Evolutionary conservation across 2,329 filamentous ascomycete genomes (phyloP).

Genomic region (Cyclaneusma minus): DNA sequence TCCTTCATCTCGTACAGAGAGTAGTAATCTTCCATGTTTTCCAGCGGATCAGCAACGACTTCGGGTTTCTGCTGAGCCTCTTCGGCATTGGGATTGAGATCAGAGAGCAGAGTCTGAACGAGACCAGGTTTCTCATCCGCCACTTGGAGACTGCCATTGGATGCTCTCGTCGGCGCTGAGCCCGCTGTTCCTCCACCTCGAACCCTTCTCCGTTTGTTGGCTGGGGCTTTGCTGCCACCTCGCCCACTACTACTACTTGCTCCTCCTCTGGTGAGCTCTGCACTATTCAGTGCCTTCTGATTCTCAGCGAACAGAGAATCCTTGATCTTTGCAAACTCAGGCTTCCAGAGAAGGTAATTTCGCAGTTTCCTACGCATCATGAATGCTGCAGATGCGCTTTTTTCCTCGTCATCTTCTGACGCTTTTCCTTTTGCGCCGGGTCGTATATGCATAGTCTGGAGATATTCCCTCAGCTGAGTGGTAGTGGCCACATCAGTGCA

Average conservation of each 20-base stretch:
- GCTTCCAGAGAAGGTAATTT: constrained; percentile 82
- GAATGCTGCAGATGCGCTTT: constrained; percentile 58
- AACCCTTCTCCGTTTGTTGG: constrained; percentile 74
- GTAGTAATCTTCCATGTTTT: constrained; percentile 86
- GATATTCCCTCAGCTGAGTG: constrained; percentile 75
- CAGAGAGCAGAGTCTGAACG: constrained; percentile 67
- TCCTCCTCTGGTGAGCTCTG: constrained; percentile 37
- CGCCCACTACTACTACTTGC: constrained; percentile 23
- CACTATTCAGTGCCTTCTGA: constrained; percentile 57
- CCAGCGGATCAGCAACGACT: constrained; percentile 61
- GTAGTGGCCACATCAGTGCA: constrained; percentile 78
- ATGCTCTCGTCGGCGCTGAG: constrained; percentile 42
- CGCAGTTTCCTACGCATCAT: constrained; percentile 85
- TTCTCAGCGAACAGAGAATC: constrained; percentile 65
- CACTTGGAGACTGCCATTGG: constrained; percentile 59
- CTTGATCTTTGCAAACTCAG: constrained; percentile 74
- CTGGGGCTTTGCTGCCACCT: constrained; percentile 47
- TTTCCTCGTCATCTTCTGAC: constrained; percentile 33
- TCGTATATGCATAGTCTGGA: constrained; percentile 76
- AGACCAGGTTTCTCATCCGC: constrained; percentile 73
- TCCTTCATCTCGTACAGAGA: constrained; percentile 85
- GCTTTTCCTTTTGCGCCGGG: constrained; percentile 27
- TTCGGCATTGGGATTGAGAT: constrained; percentile 65
- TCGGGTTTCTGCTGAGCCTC: constrained; percentile 66
- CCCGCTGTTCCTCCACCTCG: constrained; percentile 59